Base-by-base conservation (phyloP, 805 yeast genomes). In the Kodamaea leandrae region DNA sequence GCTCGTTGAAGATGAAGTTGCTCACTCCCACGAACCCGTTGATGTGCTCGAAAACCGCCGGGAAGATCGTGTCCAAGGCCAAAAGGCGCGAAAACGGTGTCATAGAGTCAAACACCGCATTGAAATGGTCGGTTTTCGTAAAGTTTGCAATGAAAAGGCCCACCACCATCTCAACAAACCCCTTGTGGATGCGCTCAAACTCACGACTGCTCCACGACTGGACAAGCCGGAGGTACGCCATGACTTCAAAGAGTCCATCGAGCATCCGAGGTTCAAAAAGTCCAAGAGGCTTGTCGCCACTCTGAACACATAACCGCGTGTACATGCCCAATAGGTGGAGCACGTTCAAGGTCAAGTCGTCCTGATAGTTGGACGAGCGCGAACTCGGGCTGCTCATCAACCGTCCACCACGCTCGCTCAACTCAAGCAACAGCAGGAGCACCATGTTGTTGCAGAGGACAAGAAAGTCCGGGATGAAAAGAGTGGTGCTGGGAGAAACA, bases 401-500 rank as follows among this genome's bases (percentile, higher is more conserved):
- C 19, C 32, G 17, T 14, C 41, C 36, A 15, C 25, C 30, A 10
- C 19, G 21, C 10, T 30, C 30, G 4, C 36, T 32, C 10, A 37
- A 26, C 7, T 20, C 41, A 8, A 36, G 20, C 32, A 39, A 28
- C 15, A 27, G 28, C 17, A 27, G 36, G 4, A 38, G 16, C 8
- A 33, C 38, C 43, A 39, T 32, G 26, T 33, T 34, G 35, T 39
- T 39, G 18, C 26, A 28, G 10, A 39, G 23, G 3, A 33, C 12
- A 10, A 39, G 20, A 25, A 39, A 34, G n/a, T 39, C 38, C 16
- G 43, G 43, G n/a, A 39, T 34, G 10, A 18, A 36, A 23, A 39
- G 25, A 6, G 38, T 5, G 77, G 68, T 12, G 73, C 63, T 4
- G 78, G 72, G 38, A 72, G 53, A 50, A 76, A 65, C 9, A 77